Conservation (phyloP, 495 filamentous ascomycete genomes). For the Chaetomidium leptoderma region DNA sequence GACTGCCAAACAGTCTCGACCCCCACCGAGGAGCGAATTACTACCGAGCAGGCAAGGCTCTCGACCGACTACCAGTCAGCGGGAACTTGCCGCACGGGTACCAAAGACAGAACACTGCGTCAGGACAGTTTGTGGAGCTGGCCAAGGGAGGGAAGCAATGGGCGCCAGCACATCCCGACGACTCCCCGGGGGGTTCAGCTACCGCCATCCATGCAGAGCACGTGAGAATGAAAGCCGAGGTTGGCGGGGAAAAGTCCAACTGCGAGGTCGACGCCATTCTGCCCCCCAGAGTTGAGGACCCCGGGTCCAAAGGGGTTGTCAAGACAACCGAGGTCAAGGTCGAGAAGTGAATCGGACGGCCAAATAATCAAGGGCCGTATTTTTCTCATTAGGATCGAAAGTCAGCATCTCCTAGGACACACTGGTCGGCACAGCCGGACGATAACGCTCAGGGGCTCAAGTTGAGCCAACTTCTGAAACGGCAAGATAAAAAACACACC, state of each 20-base stretch:
- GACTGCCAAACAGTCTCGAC: slow-evolving; percentile 16
- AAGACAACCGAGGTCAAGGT: slow-evolving; percentile 14
- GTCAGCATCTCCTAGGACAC: no score
- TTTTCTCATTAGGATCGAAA: no score
- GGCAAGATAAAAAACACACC: no score
- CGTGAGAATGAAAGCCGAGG: background rate
- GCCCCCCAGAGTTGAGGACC: background rate
- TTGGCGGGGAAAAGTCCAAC: background rate
- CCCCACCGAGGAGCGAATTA: slow-evolving; percentile 27
- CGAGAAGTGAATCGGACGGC: slow-evolving; percentile 8
- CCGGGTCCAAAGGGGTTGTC: slow-evolving; percentile 9
- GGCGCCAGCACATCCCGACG: background rate
- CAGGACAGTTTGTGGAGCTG: slow-evolving; percentile 2
- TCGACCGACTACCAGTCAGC: slow-evolving; percentile 20
- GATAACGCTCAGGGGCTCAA: no score
- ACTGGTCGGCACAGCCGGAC: no score
- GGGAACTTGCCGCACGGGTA: background rate
- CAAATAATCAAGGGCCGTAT: no score
- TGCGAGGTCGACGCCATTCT: background rate
- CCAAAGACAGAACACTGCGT: background rate
- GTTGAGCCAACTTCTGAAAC: no score
- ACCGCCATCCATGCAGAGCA: slow-evolving; percentile 11
- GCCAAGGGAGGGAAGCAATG: background rate
- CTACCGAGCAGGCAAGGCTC: slow-evolving; percentile 30
- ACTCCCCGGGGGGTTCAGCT: background rate